Evolutionary conservation across 805 yeast genomes (phyloP), one percentile per base, ranked within the genome.

Genomic region (Brettanomyces custersianus): DNA sequence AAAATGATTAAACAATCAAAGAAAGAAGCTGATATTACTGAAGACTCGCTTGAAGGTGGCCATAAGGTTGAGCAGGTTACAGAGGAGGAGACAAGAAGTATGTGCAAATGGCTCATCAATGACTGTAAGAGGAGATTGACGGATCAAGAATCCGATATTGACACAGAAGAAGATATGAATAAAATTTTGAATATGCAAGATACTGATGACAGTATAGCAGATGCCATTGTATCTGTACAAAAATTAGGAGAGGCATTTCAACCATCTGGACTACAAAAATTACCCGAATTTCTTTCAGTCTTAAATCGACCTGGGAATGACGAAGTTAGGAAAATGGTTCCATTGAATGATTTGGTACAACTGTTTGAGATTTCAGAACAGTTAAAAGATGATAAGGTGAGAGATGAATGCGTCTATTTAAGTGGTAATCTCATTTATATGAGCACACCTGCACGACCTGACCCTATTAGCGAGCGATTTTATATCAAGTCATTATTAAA

Each of bases 401-500:
- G 66, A 42, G 49, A 48, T 25, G 41, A 54, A 42, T 63, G 69
- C 28, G 44, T 66, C 34, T 57, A 55, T 38, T 39, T 57, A 17
- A 44, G 70, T 3, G 77, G 74, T 3, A 59, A 59, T 24, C 40
- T 72, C 41, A 47, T 73, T 18, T 72, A 72, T 39, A 38, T 54
- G 1, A 40, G 59, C 4, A 59, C 65, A 20, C 56, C 70, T 34
- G 59, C 70, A 40, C 39, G 46, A 16, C 47, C 49, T 12, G 78
- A 73, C 48, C 68, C 69, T 2, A 57, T 70, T 15, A 71, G 70
- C 45, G 78, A 72, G 47, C 62, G 66, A 2, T 61, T 68, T 27
- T 72, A 64, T 43, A 66, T 73, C 16, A 70, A 66, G 37, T 45
- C 74, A 1, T 52, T 73, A 29, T 47, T 65, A 15, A 47, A 52